Evolutionary conservation across 768 basidiomycete genomes (phyloP).

Genomic region (Cystofilobasidium macerans): DNA sequence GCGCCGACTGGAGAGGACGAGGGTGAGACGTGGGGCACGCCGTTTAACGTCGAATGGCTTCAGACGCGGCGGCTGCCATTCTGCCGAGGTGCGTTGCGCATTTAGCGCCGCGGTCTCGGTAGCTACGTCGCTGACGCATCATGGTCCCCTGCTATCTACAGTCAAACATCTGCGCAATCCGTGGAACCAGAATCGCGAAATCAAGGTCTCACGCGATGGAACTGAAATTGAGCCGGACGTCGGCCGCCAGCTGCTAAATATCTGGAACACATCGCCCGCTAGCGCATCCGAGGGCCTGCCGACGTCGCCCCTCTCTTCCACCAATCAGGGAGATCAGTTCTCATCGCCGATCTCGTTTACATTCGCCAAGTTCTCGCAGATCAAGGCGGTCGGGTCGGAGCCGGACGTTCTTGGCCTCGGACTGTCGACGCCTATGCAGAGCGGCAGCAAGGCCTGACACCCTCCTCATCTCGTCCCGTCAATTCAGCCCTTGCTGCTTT

Average conservation of each 20-base stretch:
- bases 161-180: conserved; percentile 75
- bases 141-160: conserved; percentile 57
- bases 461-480: too few relatives aligned
- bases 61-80: conserved; percentile 26
- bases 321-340: too few relatives aligned
- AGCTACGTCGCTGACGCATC: neutral
- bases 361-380: too few relatives aligned
- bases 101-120: neutral
- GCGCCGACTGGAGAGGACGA: conserved; percentile 13
- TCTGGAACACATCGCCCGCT: neutral
- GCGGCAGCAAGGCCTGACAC: too few relatives aligned
- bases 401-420: too few relatives aligned
- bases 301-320: too few relatives aligned
- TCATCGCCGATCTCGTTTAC: too few relatives aligned
- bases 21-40: conserved; percentile 52
- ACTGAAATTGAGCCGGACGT: conserved; percentile 71
- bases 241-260: neutral
- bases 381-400: too few relatives aligned
- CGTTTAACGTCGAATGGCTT: conserved; percentile 77
- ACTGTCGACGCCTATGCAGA: too few relatives aligned
- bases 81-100: neutral
- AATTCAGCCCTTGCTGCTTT: too few relatives aligned
- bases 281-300: too few relatives aligned
- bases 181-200: conserved; percentile 68
- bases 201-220: conserved; percentile 63